A percentile compares a stretch with the other conserved stretches of the same genome.
phyloP scores from a whole-genome alignment of 2,329 filamentous ascomycete species.

The Monilinia fructigena region DNA sequence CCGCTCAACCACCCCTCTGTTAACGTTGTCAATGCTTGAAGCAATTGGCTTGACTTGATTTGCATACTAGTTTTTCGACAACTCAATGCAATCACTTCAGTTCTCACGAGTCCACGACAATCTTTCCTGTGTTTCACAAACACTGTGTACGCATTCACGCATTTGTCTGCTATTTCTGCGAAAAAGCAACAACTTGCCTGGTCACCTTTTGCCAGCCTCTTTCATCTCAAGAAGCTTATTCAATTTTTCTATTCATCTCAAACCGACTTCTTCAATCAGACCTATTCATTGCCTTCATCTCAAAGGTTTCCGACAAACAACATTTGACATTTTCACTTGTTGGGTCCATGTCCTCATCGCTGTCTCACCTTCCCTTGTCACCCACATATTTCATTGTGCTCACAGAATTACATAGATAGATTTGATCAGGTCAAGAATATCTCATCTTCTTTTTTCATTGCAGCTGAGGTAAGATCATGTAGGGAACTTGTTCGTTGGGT shows the following conservation, averaged over 20 bases:
- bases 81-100: background rate
- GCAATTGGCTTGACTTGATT: background rate
- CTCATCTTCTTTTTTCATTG: slow-evolving; percentile 8
- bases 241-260: background rate
- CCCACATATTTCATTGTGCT: background rate
- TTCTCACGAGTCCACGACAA: slow-evolving; percentile 9
- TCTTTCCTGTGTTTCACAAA: background rate
- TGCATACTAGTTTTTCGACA: background rate
- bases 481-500: slow-evolving; percentile 5
- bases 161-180: slow-evolving; percentile 9
- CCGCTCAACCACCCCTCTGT: slow-evolving; percentile 7
- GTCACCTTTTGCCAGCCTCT: background rate
- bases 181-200: slow-evolving; percentile 6
- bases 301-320: background rate
- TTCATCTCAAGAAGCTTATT: background rate
- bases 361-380: background rate
- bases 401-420: slow-evolving; percentile 3
- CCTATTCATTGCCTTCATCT: background rate
- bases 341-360: background rate
- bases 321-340: slow-evolving; percentile 11
- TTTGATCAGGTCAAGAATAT: slow-evolving; percentile 4
- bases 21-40: slow-evolving; percentile 15
- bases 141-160: background rate
- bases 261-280: background rate
- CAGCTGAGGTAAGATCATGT: background rate